These are phyloP conservation scores for Pseudogymnoascus sp. DNA, from an alignment of 2,329 filamentous ascomycete genomes.

Conservation along the genomic window DNA sequence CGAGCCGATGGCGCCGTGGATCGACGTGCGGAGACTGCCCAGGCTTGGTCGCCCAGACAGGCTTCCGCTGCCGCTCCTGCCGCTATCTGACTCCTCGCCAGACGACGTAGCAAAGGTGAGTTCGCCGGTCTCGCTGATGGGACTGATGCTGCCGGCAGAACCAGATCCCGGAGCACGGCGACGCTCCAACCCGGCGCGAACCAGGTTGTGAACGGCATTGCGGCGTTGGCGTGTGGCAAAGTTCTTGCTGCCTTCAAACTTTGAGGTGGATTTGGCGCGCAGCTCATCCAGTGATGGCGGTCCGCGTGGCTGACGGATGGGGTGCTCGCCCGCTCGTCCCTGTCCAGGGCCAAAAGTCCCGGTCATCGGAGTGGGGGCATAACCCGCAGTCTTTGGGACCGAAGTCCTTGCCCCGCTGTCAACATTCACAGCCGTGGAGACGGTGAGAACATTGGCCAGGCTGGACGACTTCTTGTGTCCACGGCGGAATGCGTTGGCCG, in stretches of 20 bases:
- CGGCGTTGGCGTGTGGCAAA: conserved; percentile 89
- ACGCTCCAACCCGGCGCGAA: conserved; percentile 80
- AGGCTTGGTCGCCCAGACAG: conserved; percentile 62
- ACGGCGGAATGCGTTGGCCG: conserved; percentile 84
- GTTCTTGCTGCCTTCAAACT: conserved; percentile 94
- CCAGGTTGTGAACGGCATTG: conserved; percentile 83
- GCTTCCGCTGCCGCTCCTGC: conserved; percentile 67
- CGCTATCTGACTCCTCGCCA: conserved; percentile 67
- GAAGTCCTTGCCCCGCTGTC: conserved; percentile 45
- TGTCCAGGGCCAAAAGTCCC: conserved; percentile 91
- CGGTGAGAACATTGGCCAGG: conserved; percentile 40
- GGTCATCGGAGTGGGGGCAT: conserved; percentile 72
- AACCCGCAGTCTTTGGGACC: conserved; percentile 69
- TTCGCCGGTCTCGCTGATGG: conserved; percentile 73
- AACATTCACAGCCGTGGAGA: conserved; percentile 22
- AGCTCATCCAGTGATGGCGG: conserved; percentile 90
- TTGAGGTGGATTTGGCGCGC: conserved; percentile 78
- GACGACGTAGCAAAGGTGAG: conserved; percentile 57
- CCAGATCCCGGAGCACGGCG: conserved; percentile 62
- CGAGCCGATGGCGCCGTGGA: conserved; percentile 79
- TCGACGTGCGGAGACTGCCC: conserved; percentile 68
- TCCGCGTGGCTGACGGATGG: conserved; percentile 83
- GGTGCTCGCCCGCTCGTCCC: conserved; percentile 87
- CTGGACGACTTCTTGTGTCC: conserved; percentile 76
- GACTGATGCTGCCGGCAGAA: conserved; percentile 74